Conservation (phyloP, 805 yeast species). For the Schizosaccharomyces pombe region DNA sequence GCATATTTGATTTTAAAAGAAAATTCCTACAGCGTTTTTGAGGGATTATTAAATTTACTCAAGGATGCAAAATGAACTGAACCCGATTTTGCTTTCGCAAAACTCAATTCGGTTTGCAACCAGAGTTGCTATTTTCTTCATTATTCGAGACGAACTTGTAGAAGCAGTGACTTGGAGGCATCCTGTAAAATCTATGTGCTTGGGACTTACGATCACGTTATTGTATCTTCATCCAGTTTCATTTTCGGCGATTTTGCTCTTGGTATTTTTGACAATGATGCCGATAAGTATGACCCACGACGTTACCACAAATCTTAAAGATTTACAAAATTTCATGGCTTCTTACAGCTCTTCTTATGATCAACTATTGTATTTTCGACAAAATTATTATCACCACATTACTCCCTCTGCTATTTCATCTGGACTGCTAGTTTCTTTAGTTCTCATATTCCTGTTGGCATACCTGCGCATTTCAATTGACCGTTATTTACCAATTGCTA, state of each 20-base stretch:
- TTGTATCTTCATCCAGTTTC: background rate
- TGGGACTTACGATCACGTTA: background rate
- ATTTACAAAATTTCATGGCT: background rate
- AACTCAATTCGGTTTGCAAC: background rate
- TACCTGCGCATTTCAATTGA: background rate
- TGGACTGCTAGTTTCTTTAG: background rate
- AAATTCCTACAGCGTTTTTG: no score
- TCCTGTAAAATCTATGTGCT: background rate
- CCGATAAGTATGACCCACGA: background rate
- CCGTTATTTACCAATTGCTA: background rate
- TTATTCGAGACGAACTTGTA: background rate
- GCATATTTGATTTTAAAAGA: no score
- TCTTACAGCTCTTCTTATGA: background rate
- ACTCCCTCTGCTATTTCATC: background rate
- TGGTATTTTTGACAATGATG: background rate
- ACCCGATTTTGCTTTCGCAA: background rate
- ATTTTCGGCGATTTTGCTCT: background rate
- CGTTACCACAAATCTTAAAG: background rate
- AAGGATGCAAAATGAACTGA: background rate
- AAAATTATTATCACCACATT: background rate
- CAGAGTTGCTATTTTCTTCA: background rate
- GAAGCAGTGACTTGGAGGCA: background rate
- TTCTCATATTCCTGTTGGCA: background rate
- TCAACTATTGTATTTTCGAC: background rate
- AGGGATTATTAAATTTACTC: no score